phyloP scores from a whole-genome alignment of 208 protist species.

The Lotmaria passim region DNA sequence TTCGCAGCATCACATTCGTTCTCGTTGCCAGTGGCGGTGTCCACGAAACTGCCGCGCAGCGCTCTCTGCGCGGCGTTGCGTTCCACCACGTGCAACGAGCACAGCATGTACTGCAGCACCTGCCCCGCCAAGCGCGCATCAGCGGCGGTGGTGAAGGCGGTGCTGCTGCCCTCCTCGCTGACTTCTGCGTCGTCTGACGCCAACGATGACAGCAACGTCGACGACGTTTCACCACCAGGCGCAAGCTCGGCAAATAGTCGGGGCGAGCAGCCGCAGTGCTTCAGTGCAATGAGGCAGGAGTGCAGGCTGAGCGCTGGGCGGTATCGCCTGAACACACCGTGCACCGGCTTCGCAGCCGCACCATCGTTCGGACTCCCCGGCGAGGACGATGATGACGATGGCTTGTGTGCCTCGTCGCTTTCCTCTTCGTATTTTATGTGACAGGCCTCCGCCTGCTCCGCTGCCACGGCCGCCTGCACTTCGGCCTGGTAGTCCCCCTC shows the following conservation, averaged over 20 bases:
- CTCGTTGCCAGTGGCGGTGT: not conserved
- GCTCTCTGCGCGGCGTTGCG: not conserved
- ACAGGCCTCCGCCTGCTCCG: not conserved
- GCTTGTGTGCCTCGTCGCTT: too few species aligned
- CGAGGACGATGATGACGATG: too few species aligned
- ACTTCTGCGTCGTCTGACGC: too few species aligned
- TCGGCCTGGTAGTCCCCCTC: constrained; percentile 28
- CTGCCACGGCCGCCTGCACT: constrained; percentile 19
- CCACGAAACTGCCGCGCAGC: not conserved
- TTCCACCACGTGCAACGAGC: constrained; percentile 27
- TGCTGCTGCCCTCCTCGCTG: not conserved
- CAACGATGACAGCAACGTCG: too few species aligned
- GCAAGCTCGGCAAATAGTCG: not conserved
- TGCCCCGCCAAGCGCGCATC: constrained; percentile 26
- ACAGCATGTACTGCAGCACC: constrained; percentile 46
- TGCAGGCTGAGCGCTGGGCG: constrained; percentile 32
- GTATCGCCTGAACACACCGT: constrained; percentile 10
- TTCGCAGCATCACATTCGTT: not conserved
- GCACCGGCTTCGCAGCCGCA: not conserved
- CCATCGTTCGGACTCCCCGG: too few species aligned
- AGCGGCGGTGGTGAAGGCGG: not conserved
- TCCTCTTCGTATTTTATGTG: too few species aligned
- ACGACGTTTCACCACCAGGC: too few species aligned
- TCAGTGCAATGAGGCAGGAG: constrained; percentile 37
- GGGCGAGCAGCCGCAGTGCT: constrained; percentile 19